A percentile compares a stretch with the other conserved stretches of the same genome.
phyloP scores from a whole-genome alignment of 768 basidiomycete species.

The Lyophyllum shimeji region DNA sequence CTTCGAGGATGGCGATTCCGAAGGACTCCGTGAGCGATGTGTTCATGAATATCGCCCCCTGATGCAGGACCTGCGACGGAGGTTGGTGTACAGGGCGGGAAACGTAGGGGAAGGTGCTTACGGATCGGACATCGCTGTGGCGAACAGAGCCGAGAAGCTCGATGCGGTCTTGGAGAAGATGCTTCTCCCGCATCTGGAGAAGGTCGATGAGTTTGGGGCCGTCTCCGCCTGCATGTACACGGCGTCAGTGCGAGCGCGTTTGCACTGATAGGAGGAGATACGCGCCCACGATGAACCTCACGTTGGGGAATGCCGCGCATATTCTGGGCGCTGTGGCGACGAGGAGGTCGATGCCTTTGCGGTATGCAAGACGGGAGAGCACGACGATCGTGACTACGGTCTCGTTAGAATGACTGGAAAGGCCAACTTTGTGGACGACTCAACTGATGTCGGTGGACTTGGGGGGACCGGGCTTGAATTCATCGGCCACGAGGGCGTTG shows the following conservation, averaged over 20 bases:
- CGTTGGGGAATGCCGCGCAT: slow-evolving; percentile 81
- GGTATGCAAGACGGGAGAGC: slow-evolving; percentile 86
- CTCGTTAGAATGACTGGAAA: background rate
- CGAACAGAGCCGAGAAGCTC: slow-evolving; percentile 80
- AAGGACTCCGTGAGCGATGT: slow-evolving; percentile 96
- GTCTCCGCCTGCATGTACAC: slow-evolving; percentile 70
- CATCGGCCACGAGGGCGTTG: slow-evolving; percentile 84
- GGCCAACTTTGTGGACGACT: slow-evolving; percentile 16
- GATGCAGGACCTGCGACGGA: slow-evolving; percentile 65
- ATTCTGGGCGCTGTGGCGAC: slow-evolving; percentile 91
- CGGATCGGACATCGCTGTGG: slow-evolving; percentile 81
- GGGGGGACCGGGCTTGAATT: slow-evolving; percentile 69
- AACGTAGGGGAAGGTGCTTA: slow-evolving; percentile 33
- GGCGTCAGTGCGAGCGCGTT: background rate
- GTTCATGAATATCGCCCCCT: slow-evolving; percentile 91
- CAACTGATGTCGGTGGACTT: slow-evolving; percentile 57
- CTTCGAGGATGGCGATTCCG: slow-evolving; percentile 96
- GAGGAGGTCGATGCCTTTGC: slow-evolving; percentile 95
- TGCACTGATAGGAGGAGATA: background rate
- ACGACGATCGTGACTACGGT: slow-evolving; percentile 80
- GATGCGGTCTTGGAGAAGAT: slow-evolving; percentile 89
- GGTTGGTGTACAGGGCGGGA: background rate
- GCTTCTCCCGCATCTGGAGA: slow-evolving; percentile 92
- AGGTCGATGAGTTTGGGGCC: slow-evolving; percentile 95
- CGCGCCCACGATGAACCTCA: slow-evolving; percentile 85